Evolutionary conservation across 139 green algal species (phyloP).

Genomic region (Chlamydomonas applanata): DNA sequence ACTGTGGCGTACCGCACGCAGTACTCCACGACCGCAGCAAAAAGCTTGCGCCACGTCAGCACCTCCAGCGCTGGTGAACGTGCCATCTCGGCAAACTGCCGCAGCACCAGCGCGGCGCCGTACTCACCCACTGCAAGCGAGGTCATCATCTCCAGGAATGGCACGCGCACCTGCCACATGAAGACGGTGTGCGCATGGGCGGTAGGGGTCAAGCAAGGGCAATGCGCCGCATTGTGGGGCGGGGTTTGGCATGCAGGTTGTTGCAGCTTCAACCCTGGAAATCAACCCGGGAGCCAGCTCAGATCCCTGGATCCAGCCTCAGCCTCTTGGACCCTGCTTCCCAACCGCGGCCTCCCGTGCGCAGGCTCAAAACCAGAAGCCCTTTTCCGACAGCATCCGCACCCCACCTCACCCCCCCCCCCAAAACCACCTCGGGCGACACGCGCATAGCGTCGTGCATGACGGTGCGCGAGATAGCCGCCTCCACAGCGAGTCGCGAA

Average conservation of each 20-base stretch:
- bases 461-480: conserved; percentile 45
- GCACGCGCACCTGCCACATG: conserved; percentile 45
- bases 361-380: neutral
- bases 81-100: conserved; percentile 40
- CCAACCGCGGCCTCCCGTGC: too few species aligned
- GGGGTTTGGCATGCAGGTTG: too few species aligned
- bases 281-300: too few species aligned
- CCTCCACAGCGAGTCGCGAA: conserved; percentile 24
- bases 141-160: conserved; percentile 65
- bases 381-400: too few species aligned
- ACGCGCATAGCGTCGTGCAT: conserved; percentile 15
- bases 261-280: too few species aligned
- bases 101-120: conserved; percentile 44
- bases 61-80: conserved; percentile 34
- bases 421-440: conserved; percentile 14
- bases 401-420: too few species aligned
- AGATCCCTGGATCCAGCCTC: too few species aligned
- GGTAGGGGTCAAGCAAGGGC: neutral
- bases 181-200: conserved; percentile 1
- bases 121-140: conserved; percentile 50
- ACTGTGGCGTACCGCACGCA: conserved; percentile 40
- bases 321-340: too few species aligned
- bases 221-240: neutral
- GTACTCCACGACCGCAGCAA: conserved; percentile 58
- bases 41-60: conserved; percentile 66